Evolutionary conservation across 31 red algal genomes (phyloP).

Genomic region (Endocladia muricata): DNA sequence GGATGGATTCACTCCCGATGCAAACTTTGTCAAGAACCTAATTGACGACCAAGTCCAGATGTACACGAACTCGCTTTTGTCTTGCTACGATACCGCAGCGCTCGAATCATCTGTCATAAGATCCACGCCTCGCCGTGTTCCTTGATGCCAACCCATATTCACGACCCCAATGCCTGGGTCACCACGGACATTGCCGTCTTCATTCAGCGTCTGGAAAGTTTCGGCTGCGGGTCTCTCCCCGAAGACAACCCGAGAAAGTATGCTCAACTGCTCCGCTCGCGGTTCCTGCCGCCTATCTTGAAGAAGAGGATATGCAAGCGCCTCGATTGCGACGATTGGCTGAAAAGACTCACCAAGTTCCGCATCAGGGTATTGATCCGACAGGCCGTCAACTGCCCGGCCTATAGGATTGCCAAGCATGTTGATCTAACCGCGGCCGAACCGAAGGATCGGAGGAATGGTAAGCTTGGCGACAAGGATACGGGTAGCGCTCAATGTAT

Average conservation of each 20-base stretch:
- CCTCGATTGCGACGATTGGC: not conserved
- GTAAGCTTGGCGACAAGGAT: not conserved
- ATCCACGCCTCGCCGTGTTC: not conserved
- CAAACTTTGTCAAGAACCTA: not conserved
- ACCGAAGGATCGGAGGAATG: not conserved
- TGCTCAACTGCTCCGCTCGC: not conserved
- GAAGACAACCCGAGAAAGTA: not conserved
- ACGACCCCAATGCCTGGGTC: not conserved
- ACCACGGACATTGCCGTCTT: not conserved
- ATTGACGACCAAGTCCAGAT: not conserved
- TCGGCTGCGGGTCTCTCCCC: not conserved
- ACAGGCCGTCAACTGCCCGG: conserved; percentile 26
- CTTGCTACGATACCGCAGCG: not conserved
- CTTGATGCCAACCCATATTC: not conserved
- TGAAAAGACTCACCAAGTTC: conserved; percentile 12
- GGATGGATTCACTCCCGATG: not conserved
- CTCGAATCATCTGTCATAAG: not conserved
- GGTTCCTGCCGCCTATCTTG: not conserved
- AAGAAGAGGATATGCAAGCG: conserved; percentile 15
- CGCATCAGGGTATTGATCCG: conserved; percentile 6
- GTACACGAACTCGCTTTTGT: not conserved
- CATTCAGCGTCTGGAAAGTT: not conserved
- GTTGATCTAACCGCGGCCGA: not conserved
- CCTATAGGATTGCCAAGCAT: too few species aligned
- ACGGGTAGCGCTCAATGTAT: not conserved